Evolutionary conservation across 2,329 filamentous ascomycete genomes (phyloP).

Genomic region (Clonostachys sp.): DNA sequence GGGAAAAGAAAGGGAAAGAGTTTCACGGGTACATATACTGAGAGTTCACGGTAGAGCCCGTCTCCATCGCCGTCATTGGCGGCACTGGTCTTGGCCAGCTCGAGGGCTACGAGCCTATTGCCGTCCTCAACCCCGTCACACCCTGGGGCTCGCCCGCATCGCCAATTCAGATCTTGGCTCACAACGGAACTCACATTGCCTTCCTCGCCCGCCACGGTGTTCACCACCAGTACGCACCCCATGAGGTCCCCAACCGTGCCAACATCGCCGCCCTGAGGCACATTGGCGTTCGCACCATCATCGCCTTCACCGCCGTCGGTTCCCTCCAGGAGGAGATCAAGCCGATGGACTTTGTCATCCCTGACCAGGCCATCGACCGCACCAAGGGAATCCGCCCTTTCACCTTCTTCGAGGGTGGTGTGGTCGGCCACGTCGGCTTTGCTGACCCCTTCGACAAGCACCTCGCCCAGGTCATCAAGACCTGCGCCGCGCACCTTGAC

Average conservation of each 20-base stretch:
- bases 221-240: constrained; percentile 85
- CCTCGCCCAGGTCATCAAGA: constrained; percentile 71
- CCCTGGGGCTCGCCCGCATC: constrained; percentile 82
- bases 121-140: constrained; percentile 69
- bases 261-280: constrained; percentile 97
- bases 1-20: not conserved
- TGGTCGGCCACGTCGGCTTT: constrained; percentile 93
- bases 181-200: constrained; percentile 76
- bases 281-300: constrained; percentile 83
- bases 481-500: constrained; percentile 69
- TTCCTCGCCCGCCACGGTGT: constrained; percentile 91
- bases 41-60: constrained; percentile 43
- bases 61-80: constrained; percentile 85
- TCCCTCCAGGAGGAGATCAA: constrained; percentile 88
- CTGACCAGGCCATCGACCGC: constrained; percentile 94
- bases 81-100: constrained; percentile 90
- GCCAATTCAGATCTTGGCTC: constrained; percentile 82
- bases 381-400: constrained; percentile 93
- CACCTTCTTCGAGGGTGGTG: constrained; percentile 90
- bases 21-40: not conserved
- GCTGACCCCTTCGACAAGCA: constrained; percentile 88
- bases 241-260: constrained; percentile 90
- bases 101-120: constrained; percentile 80
- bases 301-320: constrained; percentile 94
- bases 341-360: constrained; percentile 94